phyloP scores from a whole-genome alignment of 208 protist species.

The Wallacemonas sp. region DNA sequence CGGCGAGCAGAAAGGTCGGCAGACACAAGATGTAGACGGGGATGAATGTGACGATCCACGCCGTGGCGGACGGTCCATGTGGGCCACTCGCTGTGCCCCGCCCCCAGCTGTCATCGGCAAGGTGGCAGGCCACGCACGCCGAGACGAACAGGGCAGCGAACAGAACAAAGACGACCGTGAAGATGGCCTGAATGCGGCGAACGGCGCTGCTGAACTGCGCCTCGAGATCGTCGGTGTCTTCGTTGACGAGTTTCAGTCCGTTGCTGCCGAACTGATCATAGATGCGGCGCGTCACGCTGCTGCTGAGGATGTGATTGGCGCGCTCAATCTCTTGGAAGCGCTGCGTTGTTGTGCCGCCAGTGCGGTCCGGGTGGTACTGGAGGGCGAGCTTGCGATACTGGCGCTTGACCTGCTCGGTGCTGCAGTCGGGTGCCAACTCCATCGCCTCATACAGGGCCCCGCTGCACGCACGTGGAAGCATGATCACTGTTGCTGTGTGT shows the following conservation, averaged over 20 bases:
- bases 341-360: constrained; percentile 59
- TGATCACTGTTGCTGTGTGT: constrained; percentile 11
- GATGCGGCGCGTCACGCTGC: constrained; percentile 92
- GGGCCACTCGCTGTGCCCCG: constrained; percentile 7
- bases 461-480: constrained; percentile 46
- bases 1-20: constrained; percentile 20
- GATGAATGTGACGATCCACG: constrained; percentile 12
- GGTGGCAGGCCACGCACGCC: constrained; percentile 8
- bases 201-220: constrained; percentile 24
- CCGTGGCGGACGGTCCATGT: constrained; percentile 4
- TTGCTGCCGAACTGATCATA: constrained; percentile 97
- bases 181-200: constrained; percentile 3
- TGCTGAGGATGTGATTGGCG: constrained; percentile 96
- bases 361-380: constrained; percentile 91
- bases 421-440: constrained; percentile 50
- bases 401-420: constrained; percentile 68
- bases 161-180: constrained; percentile 2
- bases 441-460: constrained; percentile 79
- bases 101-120: constrained; percentile 10
- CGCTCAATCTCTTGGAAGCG: constrained; percentile 92
- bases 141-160: constrained; percentile 6
- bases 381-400: constrained; percentile 85
- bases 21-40: not conserved
- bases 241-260: constrained; percentile 85
- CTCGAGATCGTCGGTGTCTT: constrained; percentile 27